Percentiles rank a stretch among this genome's conserved stretches.
phyloP scores from a whole-genome alignment of 208 protist genomes.

The Acanthamoeba sp. region DNA sequence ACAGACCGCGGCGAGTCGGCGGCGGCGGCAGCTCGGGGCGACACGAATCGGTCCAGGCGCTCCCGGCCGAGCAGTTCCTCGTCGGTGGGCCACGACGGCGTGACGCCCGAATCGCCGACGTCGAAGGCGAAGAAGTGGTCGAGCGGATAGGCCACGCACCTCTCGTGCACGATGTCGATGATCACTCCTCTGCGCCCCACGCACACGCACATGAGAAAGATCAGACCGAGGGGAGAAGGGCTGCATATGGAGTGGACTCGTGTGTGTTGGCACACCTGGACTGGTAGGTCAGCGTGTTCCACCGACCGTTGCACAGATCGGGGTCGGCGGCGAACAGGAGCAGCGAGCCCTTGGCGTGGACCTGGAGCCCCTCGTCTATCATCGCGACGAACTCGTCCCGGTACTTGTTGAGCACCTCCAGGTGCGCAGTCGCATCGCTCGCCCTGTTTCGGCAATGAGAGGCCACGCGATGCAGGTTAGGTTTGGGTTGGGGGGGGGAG shows the following conservation, averaged over 20 bases:
- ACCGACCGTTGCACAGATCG: neutral
- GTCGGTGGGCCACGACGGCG: constrained; percentile 2
- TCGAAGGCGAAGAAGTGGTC: constrained; percentile 8
- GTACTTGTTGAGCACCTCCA: constrained; percentile 57
- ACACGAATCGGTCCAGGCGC: neutral
- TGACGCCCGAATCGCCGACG: neutral
- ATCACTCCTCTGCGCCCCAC: neutral
- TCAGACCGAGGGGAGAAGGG: no score
- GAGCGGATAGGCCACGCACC: constrained; percentile 23
- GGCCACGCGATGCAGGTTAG: no score
- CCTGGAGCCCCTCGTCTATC: neutral
- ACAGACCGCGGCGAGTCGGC: no score
- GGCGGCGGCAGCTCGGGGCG: neutral
- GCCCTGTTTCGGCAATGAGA: neutral
- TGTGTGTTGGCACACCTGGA: constrained; percentile 4
- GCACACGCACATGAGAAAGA: neutral
- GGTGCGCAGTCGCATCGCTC: neutral
- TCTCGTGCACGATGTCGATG: constrained; percentile 4
- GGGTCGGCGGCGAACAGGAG: neutral
- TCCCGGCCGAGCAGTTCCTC: constrained; percentile 7
- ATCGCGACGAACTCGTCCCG: neutral
- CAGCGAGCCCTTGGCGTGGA: neutral
- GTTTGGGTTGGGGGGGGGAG: no score
- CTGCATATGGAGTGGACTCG: no score
- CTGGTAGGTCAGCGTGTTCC: constrained; percentile 4